Base-by-base conservation (phyloP, 306 rosid genomes). In the Lathyrus tuberosus region DNA sequence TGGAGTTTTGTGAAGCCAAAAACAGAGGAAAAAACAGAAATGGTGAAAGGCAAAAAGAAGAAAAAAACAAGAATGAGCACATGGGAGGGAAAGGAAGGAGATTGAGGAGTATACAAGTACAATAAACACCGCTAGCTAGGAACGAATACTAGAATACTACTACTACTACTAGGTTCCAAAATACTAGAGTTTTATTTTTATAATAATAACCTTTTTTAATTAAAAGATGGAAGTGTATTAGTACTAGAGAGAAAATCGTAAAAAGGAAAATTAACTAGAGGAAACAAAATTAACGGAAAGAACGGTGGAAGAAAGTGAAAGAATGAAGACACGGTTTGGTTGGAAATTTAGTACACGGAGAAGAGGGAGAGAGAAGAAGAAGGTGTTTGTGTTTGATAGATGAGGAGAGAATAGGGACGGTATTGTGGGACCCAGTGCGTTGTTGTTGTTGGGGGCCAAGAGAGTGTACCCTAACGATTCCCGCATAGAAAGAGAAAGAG, bases 81-180 rank as follows among this genome's bases (percentile, higher is more conserved):
- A 93, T 82, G 97, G 84, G 79, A 80, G 91, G 81, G 79, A 81
- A 77, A 74, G 76, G 69, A 53, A 58, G 68, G 80, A 17, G 26
- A 79, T 51, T 82, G 38, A 49, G 30, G 5, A 58, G 30, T n/a
- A 22, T 8, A 49, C 35, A 72, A 61, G 44, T 42, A 76, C 51
- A 76, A 57, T 69, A 58, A 62, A 72, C 82, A 68, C 87, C 81
- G 48, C 78, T 35, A 35, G 40, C 40, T 35, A 35, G 30, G 58
- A 72, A 78, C 63, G 76, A 84, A 28, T 28, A 57, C 62, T 57
- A 57, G 80, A 82, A 82, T 64, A 64, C 78, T 43, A 71, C 78
- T 44, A 71, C 78, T 44, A 71, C 56, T 35, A 68, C 80, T 59
- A 76, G 44, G 72, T 69, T 85, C 82, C 84, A 73, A 66, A 70